These are phyloP conservation scores for Metarhizium sp. DNA, from an alignment of 2,329 filamentous ascomycete genomes.

Conservation along the genomic window DNA sequence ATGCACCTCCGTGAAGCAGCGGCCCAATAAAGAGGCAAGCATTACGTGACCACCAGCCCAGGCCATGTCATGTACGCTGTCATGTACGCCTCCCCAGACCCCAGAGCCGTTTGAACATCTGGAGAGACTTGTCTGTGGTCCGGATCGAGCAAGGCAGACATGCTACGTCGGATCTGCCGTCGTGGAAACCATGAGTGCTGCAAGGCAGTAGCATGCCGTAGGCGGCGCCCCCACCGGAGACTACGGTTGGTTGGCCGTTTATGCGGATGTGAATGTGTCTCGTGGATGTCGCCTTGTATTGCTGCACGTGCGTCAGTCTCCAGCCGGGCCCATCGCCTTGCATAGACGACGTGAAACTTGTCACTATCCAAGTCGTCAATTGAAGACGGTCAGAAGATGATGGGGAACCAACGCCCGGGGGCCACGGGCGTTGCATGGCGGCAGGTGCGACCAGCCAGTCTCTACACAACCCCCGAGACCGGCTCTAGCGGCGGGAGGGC, in stretches of 20 bases:
- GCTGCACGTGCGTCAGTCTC: background rate
- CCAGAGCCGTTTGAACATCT: slow-evolving; percentile 1
- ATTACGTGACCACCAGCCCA: slow-evolving; percentile 5
- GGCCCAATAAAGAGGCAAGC: slow-evolving; percentile 6
- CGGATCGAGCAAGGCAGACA: background rate
- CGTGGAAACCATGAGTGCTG: background rate
- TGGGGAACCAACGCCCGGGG: background rate
- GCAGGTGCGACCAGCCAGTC: background rate
- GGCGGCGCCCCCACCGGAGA: background rate
- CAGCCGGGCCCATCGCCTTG: background rate
- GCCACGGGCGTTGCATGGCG: background rate
- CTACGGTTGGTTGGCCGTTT: background rate
- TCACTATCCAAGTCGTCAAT: background rate
- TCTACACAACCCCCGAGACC: background rate
- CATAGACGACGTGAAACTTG: background rate
- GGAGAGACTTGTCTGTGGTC: background rate
- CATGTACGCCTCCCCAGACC: background rate
- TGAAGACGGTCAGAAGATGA: background rate
- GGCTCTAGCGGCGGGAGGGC: background rate
- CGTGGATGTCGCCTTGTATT: background rate
- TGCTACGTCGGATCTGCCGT: background rate
- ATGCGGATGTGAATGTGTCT: slow-evolving; percentile 1
- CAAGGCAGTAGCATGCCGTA: background rate
- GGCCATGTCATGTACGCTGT: background rate
- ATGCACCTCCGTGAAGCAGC: slow-evolving; percentile 3